Conservation (phyloP, 2,329 filamentous ascomycete genomes). For the Fusarium scirpi region DNA sequence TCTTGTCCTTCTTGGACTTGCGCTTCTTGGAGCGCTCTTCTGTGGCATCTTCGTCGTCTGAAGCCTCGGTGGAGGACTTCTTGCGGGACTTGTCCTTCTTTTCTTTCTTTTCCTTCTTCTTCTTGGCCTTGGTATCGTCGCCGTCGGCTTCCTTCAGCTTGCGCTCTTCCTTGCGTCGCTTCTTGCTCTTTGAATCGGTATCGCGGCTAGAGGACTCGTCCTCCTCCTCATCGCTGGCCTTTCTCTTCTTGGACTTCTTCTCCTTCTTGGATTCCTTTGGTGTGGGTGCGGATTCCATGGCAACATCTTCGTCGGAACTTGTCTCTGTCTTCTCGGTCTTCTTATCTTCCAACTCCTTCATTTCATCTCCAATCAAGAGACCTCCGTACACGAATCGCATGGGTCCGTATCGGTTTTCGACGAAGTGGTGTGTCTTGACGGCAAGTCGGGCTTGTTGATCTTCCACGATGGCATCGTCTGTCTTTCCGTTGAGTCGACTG, state of each 20-base stretch:
- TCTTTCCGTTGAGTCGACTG: constrained; percentile 89
- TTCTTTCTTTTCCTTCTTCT: constrained; percentile 54
- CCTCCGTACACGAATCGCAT: constrained; percentile 93
- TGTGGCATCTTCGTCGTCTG: constrained; percentile 42
- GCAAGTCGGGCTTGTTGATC: constrained; percentile 77
- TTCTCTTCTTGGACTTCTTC: constrained; percentile 64
- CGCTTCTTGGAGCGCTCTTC: constrained; percentile 51
- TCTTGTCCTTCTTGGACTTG: constrained; percentile 51
- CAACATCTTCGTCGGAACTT: constrained; percentile 36
- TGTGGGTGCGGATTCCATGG: constrained; percentile 40
- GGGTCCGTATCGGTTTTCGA: constrained; percentile 79
- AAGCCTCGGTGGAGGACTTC: constrained; percentile 35
- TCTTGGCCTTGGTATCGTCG: constrained; percentile 41
- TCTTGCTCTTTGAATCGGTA: constrained; percentile 53
- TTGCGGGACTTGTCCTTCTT: constrained; percentile 57
- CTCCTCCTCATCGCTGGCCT: constrained; percentile 54
- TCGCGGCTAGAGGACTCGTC: constrained; percentile 48
- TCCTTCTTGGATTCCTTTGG: constrained; percentile 53
- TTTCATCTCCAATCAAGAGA: constrained; percentile 70
- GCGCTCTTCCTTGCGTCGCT: constrained; percentile 53
- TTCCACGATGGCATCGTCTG: constrained; percentile 76
- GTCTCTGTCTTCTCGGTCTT: constrained; percentile 25
- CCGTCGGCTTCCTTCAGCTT: constrained; percentile 50
- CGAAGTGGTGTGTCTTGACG: constrained; percentile 78
- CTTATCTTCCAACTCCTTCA: constrained; percentile 55